A percentile compares a stretch with the other conserved stretches of the same genome.
Conservation (phyloP, 345 rosid genomes). For the Isatis tinctoria region DNA sequence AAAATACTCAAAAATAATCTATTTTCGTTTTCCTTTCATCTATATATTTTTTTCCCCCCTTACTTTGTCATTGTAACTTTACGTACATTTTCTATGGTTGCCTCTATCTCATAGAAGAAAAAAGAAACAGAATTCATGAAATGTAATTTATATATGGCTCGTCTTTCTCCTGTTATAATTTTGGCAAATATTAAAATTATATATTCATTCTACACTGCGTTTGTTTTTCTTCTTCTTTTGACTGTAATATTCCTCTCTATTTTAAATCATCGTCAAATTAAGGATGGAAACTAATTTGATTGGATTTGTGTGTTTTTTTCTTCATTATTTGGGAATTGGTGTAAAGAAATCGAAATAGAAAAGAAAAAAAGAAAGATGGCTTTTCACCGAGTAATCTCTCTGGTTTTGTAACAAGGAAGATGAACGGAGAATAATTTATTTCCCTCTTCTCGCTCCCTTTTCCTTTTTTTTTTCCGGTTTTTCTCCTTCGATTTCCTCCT, state of each 20-base stretch:
- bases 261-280: neutral
- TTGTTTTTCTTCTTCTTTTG: neutral
- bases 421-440: constrained; percentile 22
- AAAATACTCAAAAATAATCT: neutral
- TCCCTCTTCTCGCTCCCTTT: neutral
- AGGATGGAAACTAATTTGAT: constrained; percentile 1
- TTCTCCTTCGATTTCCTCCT: neutral
- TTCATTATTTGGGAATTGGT: constrained; percentile 2
- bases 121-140: neutral
- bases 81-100: neutral
- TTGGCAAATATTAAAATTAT: constrained; percentile 10
- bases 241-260: constrained; percentile 2
- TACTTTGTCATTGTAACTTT: constrained; percentile 7
- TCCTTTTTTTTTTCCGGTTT: neutral
- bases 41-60: neutral
- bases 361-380: neutral
- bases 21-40: neutral
- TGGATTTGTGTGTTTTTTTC: neutral
- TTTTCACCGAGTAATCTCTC: constrained; percentile 9
- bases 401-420: constrained; percentile 16
- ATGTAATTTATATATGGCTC: constrained; percentile 14
- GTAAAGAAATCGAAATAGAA: neutral
- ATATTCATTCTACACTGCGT: neutral
- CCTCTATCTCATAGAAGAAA: neutral
- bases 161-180: neutral